Conservation (phyloP, 2,329 filamentous ascomycete species). For the Verticillium longisporum region DNA sequence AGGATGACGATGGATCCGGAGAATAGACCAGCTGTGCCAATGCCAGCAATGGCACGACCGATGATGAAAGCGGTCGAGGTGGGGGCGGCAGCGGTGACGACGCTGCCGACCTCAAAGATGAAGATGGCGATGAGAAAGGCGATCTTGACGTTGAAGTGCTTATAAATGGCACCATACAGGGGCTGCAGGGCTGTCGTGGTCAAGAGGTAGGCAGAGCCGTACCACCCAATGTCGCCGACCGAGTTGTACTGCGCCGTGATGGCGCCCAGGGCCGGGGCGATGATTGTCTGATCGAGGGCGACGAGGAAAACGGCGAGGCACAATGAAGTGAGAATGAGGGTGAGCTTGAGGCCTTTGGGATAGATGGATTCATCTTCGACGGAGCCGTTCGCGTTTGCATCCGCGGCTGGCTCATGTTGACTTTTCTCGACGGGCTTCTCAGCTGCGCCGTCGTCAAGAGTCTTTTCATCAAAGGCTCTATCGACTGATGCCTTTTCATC, state of each 20-base stretch:
- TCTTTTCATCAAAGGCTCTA: neutral
- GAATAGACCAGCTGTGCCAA: slow-evolving; percentile 44
- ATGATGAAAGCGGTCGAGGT: slow-evolving; percentile 42
- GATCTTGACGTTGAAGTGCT: slow-evolving; percentile 41
- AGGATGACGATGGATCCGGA: slow-evolving; percentile 43
- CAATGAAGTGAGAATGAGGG: slow-evolving; percentile 34
- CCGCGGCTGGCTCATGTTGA: neutral
- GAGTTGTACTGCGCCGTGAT: slow-evolving; percentile 39
- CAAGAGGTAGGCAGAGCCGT: slow-evolving; percentile 41
- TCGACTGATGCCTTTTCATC: neutral
- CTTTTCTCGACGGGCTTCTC: neutral
- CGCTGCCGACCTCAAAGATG: slow-evolving; percentile 36
- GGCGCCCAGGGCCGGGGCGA: slow-evolving; percentile 44
- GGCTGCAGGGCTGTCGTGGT: slow-evolving; percentile 42
- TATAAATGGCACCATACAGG: slow-evolving; percentile 42
- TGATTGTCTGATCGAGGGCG: slow-evolving; percentile 44
- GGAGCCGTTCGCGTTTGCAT: neutral
- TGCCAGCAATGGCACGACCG: slow-evolving; percentile 43
- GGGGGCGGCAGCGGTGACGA: slow-evolving; percentile 36
- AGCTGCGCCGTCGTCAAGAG: neutral
- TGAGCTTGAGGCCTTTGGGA: slow-evolving; percentile 29
- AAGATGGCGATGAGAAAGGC: slow-evolving; percentile 34
- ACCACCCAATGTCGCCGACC: slow-evolving; percentile 46
- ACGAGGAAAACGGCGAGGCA: slow-evolving; percentile 42
- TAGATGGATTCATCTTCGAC: slow-evolving; percentile 21